Evolutionary conservation across 2,329 filamentous ascomycete species (phyloP), one percentile per base, ranked within the genome.

Genomic region (Pseudogymnoascus sp.): DNA sequence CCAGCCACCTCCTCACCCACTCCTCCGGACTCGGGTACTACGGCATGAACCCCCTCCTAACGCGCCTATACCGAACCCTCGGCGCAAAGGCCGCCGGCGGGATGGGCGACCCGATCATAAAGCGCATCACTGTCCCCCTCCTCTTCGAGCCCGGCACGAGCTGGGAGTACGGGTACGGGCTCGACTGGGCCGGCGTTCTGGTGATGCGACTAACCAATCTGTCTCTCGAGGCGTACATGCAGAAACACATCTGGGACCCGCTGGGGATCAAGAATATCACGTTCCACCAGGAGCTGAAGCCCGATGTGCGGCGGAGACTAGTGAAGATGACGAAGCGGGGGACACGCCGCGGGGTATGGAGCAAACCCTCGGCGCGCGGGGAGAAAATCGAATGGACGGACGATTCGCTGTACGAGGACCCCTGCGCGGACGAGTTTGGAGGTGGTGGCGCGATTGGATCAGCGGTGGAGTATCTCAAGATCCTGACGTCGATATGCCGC

Each of bases 91-190:
- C 42, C 14, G 11, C 55, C 5, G 60, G 45, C 6, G n/a, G 62
- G 16, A 22, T 22, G 14, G 8, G 4, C 3, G 14, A 62, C 6
- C 6, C 65, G 4, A 63, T 60, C 1, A 9, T 39, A 3, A 28
- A 42, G 12, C 25, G 23, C 55, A 61, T 45, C 35, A 28, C 42
- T 11, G 63, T 58, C 5, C 85, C 86, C 0, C 72, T 90, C 12
- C 70, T 88, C 0, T 85, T 86, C 66, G 85, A 88, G 66, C 86
- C 87, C 0, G 86, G 86, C 0, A 78, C 80, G 23, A 75, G 75
- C 2, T 89, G 84, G 82, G 78, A 83, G 62, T 88, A 89, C 22
- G 78, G 81, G 1, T 74, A 75, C 5, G 71, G 72, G 9, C 73
- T 84, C 6, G 82, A 84, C 67, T 85, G 81, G 82, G 82, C 79